Base-by-base conservation (phyloP, 2,329 filamentous ascomycete species). In the Colletotrichum acutatum region DNA sequence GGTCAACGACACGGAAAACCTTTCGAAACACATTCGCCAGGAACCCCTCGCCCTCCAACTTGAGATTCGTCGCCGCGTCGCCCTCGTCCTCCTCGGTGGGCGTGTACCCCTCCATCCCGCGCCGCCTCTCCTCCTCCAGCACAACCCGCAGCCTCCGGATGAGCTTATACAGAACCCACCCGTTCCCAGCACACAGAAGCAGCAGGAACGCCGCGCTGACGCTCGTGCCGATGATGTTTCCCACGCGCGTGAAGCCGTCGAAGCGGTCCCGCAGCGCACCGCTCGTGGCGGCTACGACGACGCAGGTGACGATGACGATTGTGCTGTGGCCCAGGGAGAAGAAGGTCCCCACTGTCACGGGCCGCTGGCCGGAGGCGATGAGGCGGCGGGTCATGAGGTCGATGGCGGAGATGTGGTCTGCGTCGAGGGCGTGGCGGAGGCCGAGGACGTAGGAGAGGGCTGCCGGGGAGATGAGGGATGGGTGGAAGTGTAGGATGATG, bases 301-400 rank as follows among this genome's bases (percentile, higher is more conserved):
- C 89, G 61, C 94, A 98, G 0, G 96, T 98, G 76, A 97, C 86
- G 70, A 98, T 87, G 28, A 98, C 96, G 77, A 98, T 94, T 3
- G 96, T 98, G 28, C 94, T 97, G 83, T 98, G 96, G 0, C 97
- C 96, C 0, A 98, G 89, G 0, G 93, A 96, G 86, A 99, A 98
- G 81, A 94, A 98, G 1, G 95, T 98, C 56, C 96, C 97, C 1
- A 98, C 96, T 0, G 95, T 96, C 12, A 97, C 95, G 2, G 96
- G 95, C 1, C 90, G 90, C 79, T 97, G 94, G 22, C 95, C 95
- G 0, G 94, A 90, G 0, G 95, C 95, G 49, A 98, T 91, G 28
- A 98, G 90, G 7, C 96, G 91, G 3, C 97, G 90, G 0, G 97
- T 98, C 92, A 97, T 97, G 49, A 98, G 89, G 83, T 98, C 96